Evolutionary conservation across 2,329 filamentous ascomycete species (phyloP).

Genomic region (Emergomyces africanus): DNA sequence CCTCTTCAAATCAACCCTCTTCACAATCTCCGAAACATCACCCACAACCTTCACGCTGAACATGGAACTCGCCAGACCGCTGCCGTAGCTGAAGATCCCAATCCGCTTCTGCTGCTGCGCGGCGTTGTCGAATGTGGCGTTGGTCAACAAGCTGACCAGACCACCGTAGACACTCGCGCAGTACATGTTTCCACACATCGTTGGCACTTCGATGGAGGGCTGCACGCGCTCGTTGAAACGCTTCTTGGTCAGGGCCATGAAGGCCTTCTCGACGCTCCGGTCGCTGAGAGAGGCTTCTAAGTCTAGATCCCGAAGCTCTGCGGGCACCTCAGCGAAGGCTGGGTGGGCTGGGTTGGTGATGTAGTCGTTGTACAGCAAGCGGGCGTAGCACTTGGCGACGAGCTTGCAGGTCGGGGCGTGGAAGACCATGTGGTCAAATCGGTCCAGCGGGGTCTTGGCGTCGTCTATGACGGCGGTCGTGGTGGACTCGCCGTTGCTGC

Average conservation of each 20-base stretch:
- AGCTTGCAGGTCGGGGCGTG: slow-evolving; percentile 80
- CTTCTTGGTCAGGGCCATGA: slow-evolving; percentile 76
- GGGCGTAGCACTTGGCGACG: slow-evolving; percentile 72
- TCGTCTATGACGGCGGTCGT: slow-evolving; percentile 22
- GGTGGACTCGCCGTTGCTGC: slow-evolving; percentile 1
- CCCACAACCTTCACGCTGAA: slow-evolving; percentile 55
- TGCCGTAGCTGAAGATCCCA: slow-evolving; percentile 68
- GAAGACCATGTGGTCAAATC: slow-evolving; percentile 74
- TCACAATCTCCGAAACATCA: slow-evolving; percentile 53
- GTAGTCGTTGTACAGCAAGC: slow-evolving; percentile 78
- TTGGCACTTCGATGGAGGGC: slow-evolving; percentile 62
- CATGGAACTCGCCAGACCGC: slow-evolving; percentile 61
- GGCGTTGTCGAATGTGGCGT: slow-evolving; percentile 45
- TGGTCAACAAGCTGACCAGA: slow-evolving; percentile 47
- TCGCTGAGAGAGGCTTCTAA: slow-evolving; percentile 69
- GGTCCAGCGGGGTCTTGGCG: slow-evolving; percentile 55
- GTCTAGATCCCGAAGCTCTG: slow-evolving; percentile 64
- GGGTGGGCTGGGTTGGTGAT: slow-evolving; percentile 54
- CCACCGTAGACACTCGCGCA: slow-evolving; percentile 47
- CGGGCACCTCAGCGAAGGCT: slow-evolving; percentile 60
- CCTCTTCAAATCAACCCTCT: slow-evolving; percentile 56
- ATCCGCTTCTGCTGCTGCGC: slow-evolving; percentile 55
- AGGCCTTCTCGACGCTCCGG: slow-evolving; percentile 76
- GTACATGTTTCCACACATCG: slow-evolving; percentile 58
- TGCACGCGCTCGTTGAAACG: slow-evolving; percentile 65